Percentiles rank a stretch among this genome's conserved stretches.
phyloP scores from a whole-genome alignment of 176 grass and related monocot species.

The Poa pratensis region DNA sequence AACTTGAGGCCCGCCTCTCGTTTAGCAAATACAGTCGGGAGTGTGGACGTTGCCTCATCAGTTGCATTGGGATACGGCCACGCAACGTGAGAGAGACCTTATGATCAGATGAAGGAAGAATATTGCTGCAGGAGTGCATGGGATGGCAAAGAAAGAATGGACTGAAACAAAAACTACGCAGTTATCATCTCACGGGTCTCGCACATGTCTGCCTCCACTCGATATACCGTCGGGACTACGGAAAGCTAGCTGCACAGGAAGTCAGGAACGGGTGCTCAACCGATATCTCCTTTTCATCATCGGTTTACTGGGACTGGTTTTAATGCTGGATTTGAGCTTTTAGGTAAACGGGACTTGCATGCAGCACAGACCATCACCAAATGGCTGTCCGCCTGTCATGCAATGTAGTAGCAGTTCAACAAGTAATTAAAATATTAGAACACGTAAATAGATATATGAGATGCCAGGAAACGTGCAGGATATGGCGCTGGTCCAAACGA shows the following conservation, averaged over 20 bases:
- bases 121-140: background rate
- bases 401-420: background rate
- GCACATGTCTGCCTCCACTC: background rate
- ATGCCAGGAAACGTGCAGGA: no score
- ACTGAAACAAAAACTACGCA: background rate
- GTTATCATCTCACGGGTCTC: no score
- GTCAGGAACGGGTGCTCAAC: background rate
- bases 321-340: background rate
- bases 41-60: background rate
- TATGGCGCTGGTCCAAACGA: no score
- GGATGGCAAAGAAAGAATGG: background rate
- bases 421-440: background rate
- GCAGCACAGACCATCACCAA: background rate
- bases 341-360: background rate
- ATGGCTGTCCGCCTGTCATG: background rate
- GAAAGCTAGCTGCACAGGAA: background rate
- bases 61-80: background rate
- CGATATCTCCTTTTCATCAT: background rate
- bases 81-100: conserved; percentile 20
- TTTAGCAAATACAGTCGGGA: no score
- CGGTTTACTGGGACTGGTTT: background rate
- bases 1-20: background rate
- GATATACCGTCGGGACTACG: conserved; percentile 6
- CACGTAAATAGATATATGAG: no score
- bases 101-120: background rate